Conservation (phyloP, 192 early-diverging fungal genomes). For the Lobosporangium transversale region DNA sequence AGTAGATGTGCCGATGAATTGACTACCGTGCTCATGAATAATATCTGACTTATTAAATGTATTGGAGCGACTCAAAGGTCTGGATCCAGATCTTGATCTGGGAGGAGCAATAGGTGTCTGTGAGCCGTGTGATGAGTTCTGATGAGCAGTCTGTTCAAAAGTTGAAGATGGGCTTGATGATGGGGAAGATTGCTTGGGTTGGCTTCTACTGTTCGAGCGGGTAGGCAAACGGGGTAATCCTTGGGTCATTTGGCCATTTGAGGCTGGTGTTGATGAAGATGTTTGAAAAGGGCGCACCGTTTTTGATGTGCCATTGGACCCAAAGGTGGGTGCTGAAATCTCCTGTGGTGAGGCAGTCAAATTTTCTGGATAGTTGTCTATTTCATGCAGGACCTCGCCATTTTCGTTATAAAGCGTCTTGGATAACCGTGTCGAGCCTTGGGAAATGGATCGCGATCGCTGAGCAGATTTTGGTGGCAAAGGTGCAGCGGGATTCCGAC, state of each 20-base stretch:
- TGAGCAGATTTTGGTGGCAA: conserved; percentile 51
- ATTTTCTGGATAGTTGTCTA: not conserved
- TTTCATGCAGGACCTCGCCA: conserved; percentile 1
- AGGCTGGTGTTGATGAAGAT: conserved; percentile 8
- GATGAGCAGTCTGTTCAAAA: not conserved
- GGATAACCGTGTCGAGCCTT: conserved; percentile 10
- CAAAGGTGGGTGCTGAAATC: conserved; percentile 17
- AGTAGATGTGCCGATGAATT: conserved; percentile 13
- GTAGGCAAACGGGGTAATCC: conserved; percentile 30
- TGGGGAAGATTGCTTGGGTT: conserved; percentile 1
- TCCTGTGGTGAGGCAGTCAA: conserved; percentile 10
- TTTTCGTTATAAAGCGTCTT: not conserved
- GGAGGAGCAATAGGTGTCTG: conserved; percentile 18
- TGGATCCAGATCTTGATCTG: conserved; percentile 26
- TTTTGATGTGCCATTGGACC: conserved; percentile 1
- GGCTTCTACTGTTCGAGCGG: conserved; percentile 42
- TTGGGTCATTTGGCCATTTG: conserved; percentile 6
- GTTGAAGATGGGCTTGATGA: not conserved
- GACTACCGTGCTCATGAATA: not conserved
- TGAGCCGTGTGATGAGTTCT: not conserved
- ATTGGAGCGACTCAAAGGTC: conserved; percentile 36
- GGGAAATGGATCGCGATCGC: conserved; percentile 40
- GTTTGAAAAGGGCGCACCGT: conserved; percentile 28
- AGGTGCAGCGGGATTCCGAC: conserved; percentile 19
- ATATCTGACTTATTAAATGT: conserved; percentile 15